Conservation (phyloP, 2,329 filamentous ascomycete genomes). For the Hypomyces rosellus region DNA sequence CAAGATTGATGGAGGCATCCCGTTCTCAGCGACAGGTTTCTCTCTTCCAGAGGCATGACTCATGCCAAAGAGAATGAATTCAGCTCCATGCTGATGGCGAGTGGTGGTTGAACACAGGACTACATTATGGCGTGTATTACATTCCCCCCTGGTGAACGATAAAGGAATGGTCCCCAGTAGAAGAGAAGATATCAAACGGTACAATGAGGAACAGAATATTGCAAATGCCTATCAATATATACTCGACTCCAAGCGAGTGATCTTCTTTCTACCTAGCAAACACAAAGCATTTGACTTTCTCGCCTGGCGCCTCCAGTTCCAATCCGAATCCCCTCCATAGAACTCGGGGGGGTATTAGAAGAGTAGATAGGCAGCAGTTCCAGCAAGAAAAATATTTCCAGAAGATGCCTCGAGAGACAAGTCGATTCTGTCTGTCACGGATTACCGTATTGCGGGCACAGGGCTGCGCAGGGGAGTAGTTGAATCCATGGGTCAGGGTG, state of each 20-base stretch:
- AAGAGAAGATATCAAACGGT: conserved; percentile 5
- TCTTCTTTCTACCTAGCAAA: conserved; percentile 78
- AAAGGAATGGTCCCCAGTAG: not conserved
- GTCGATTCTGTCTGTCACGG: conserved; percentile 68
- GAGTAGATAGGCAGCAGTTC: conserved; percentile 64
- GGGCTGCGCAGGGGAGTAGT: conserved; percentile 13
- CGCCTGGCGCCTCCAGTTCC: conserved; percentile 74
- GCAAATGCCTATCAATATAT: conserved; percentile 83
- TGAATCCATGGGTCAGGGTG: too few relatives aligned
- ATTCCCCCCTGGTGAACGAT: not conserved
- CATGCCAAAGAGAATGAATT: conserved; percentile 59
- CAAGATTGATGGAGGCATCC: conserved; percentile 66
- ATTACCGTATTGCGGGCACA: conserved; percentile 54
- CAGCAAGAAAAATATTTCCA: conserved; percentile 60
- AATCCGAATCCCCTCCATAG: conserved; percentile 71
- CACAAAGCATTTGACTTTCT: conserved; percentile 61
- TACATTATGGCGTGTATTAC: conserved; percentile 70
- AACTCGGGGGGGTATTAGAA: conserved; percentile 84
- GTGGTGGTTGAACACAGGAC: conserved; percentile 77
- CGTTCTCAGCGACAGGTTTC: conserved; percentile 63
- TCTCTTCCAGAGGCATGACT: conserved; percentile 54
- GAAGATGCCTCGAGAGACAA: conserved; percentile 57
- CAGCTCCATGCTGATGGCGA: conserved; percentile 74
- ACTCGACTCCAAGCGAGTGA: conserved; percentile 62
- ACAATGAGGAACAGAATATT: conserved; percentile 57